A percentile compares a stretch with the other conserved stretches of the same genome.
Conservation (phyloP, 345 rosid species). For the Citrus cavaleriei region DNA sequence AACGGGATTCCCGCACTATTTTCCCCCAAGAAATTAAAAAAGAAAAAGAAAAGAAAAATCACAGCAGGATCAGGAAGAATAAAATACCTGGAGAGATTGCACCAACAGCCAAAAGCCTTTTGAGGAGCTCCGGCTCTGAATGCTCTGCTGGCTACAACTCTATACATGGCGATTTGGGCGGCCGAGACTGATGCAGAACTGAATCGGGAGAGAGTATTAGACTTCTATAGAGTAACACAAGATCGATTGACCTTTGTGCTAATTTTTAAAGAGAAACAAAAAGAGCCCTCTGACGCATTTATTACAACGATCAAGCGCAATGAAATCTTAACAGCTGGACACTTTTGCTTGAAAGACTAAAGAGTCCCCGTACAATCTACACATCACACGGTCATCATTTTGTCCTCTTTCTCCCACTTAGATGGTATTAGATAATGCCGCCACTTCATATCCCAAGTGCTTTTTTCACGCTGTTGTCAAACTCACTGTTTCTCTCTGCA, state of each 20-base stretch:
- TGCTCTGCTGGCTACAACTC: slow-evolving; percentile 31
- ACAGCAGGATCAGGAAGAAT: no score
- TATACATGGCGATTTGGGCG: slow-evolving; percentile 31
- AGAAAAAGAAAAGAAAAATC: background rate
- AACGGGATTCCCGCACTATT: background rate
- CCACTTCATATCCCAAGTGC: background rate
- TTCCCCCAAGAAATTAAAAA: background rate
- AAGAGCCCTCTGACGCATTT: background rate
- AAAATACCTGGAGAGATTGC: slow-evolving; percentile 38
- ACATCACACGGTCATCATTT: background rate
- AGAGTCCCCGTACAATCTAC: no score
- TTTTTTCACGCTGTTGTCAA: background rate
- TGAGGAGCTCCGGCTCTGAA: slow-evolving; percentile 40
- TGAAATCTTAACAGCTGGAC: background rate
- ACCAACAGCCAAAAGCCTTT: slow-evolving; percentile 29
- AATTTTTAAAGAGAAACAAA: no score
- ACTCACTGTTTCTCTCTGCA: background rate
- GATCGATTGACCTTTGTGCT: background rate
- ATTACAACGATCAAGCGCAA: no score
- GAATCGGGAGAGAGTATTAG: background rate
- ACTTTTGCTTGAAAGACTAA: no score
- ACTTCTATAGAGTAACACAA: no score
- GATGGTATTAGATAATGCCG: background rate
- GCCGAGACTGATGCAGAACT: background rate
- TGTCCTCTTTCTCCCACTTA: background rate